These are phyloP conservation scores for Papiliotrema fonsecae DNA, from an alignment of 1,284 basidiomycete genomes.

Conservation along the genomic window DNA sequence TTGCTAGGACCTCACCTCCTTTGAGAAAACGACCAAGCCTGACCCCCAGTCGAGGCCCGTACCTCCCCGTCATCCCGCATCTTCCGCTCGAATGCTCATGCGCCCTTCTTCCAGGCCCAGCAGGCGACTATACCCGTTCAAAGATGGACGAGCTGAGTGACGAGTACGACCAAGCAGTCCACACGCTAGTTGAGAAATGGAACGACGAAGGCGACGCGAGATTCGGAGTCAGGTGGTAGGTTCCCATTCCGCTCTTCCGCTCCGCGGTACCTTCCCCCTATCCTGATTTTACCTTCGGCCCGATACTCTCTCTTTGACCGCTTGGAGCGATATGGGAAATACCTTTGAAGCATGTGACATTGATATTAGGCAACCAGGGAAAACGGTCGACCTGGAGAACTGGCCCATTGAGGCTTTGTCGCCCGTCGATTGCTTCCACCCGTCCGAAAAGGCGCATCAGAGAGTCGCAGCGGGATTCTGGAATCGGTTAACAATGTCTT, in stretches of 20 bases:
- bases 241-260: background rate
- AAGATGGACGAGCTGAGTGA: conserved; percentile 45
- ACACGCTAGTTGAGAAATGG: conserved; percentile 37
- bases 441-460: conserved; percentile 41
- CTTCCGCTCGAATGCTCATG: conserved; percentile 43
- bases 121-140: conserved; percentile 38
- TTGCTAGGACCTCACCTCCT: no score
- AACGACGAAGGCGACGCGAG: conserved; percentile 26
- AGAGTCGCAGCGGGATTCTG: conserved; percentile 46
- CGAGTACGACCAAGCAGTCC: conserved; percentile 41
- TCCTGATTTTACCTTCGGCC: no score
- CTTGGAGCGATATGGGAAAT: no score
- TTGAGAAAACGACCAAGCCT: no score
- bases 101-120: conserved; percentile 37
- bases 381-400: conserved; percentile 37
- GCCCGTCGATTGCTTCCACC: conserved; percentile 49
- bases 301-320: no score
- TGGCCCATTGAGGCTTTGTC: conserved; percentile 46
- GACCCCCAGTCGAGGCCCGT: conserved; percentile 12
- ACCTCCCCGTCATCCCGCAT: conserved; percentile 30
- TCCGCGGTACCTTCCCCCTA: no score
- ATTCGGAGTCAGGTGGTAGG: conserved; percentile 39
- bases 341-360: no score
- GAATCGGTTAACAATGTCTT: conserved; percentile 39
- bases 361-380: conserved; percentile 42